Conservation (phyloP, 257 asterid species). For the Solanum arcanum region DNA sequence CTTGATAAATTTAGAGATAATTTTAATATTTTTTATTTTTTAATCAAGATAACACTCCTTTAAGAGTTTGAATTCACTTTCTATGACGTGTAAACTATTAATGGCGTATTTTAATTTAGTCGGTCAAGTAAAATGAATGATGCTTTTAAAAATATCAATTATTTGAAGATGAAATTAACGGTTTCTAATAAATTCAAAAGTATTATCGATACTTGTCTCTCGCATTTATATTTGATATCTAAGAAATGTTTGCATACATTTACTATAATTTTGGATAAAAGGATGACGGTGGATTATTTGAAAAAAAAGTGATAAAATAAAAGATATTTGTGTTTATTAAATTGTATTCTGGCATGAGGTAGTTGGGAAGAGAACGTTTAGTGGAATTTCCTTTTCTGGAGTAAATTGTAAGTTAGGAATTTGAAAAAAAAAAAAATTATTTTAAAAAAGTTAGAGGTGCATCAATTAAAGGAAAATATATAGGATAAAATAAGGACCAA, state of each 20-base stretch:
- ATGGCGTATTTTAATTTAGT: too few species aligned
- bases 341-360: not conserved
- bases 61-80: too few species aligned
- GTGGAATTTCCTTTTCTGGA: not conserved
- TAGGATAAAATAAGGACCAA: not conserved
- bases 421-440: not conserved
- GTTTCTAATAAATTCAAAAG: not conserved
- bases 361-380: not conserved
- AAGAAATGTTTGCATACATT: not conserved
- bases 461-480: not conserved
- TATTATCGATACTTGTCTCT: not conserved
- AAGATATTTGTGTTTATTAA: not conserved
- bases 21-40: too few species aligned
- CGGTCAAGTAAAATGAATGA: too few species aligned
- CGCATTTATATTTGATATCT: not conserved
- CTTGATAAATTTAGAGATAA: too few species aligned
- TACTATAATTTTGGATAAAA: not conserved
- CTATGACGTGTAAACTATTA: not conserved
- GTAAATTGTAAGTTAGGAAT: constrained; percentile 10
- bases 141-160: too few species aligned
- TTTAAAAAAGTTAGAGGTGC: not conserved
- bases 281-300: not conserved
- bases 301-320: not conserved
- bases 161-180: too few species aligned
- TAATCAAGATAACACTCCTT: not conserved